Evolutionary conservation across 2,329 filamentous ascomycete genomes (phyloP), one percentile per base, ranked within the genome.

Genomic region (Cladosporium sp.): DNA sequence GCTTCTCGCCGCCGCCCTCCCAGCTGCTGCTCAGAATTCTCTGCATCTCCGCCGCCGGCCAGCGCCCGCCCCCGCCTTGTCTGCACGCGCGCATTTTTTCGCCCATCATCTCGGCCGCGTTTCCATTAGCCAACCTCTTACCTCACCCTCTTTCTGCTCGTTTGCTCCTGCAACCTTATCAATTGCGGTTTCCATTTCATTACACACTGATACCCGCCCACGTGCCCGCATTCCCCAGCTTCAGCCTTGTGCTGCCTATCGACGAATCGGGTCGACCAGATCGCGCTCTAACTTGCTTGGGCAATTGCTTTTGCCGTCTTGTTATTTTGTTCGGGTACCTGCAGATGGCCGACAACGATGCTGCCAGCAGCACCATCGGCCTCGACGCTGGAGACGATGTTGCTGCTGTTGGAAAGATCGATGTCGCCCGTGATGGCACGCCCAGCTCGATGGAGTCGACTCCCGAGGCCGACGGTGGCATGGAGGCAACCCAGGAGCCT

Each of bases 391-490:
- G 67, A 65, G 65, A 62, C 48, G 73, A 74, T 68, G 75, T 78
- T 73, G 72, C 72, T 59, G 70, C 73, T 65, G 70, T 75, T 70
- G 73, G 73, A 69, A 78, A 78, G 70, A 66, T 71, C 59, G 77
- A 79, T 64, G 66, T 70, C 62, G 69, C 42, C 35, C 71, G 71
- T 65, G 76, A 75, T 64, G 73, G 71, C 60, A 78, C 76, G 59
- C 76, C 77, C 56, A 77, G 74, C 66, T 79, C 77, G 54, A 74
- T 77, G 67, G 75, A 73, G 63, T 78, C 77, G 55, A 77, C 77
- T 52, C 78, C 77, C 42, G 77, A 79, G 68, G 73, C 71, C 58
- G 77, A 78, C 57, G 68, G 68, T 25, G 67, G 64, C 57, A 65
- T 71, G 59, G 77, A 76, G 67, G 69, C 73, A 68, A 75, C 65